A percentile compares a stretch with the other conserved stretches of the same genome.
phyloP scores from a whole-genome alignment of 2,329 filamentous ascomycete species.

The Pezicula radicicola region DNA sequence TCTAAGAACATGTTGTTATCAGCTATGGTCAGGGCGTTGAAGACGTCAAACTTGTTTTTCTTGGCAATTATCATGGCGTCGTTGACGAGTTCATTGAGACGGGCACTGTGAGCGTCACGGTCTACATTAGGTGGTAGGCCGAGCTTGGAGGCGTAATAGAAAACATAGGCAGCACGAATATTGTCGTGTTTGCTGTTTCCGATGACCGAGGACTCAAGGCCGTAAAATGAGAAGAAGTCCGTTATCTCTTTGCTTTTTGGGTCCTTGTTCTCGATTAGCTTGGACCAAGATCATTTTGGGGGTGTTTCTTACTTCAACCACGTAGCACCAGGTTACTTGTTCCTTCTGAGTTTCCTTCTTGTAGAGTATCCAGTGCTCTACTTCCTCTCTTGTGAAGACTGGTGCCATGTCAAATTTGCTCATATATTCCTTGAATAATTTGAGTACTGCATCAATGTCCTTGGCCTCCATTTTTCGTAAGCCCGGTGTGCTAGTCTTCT shows the following conservation, averaged over 20 bases:
- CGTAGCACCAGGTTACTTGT: constrained; percentile 90
- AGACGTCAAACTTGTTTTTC: constrained; percentile 83
- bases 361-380: constrained; percentile 83
- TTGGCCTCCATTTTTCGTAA: constrained; percentile 76
- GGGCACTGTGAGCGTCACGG: constrained; percentile 63
- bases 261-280: constrained; percentile 37
- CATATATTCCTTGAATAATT: constrained; percentile 74
- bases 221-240: constrained; percentile 97
- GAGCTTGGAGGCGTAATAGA: constrained; percentile 89
- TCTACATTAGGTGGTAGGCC: constrained; percentile 60
- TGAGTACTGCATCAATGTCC: constrained; percentile 73
- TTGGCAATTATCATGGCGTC: constrained; percentile 90
- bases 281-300: neutral
- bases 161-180: constrained; percentile 90
- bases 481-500: constrained; percentile 67
- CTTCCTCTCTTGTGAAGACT: constrained; percentile 74
- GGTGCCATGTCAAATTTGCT: constrained; percentile 81
- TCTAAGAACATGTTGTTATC: constrained; percentile 94
- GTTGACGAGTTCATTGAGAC: constrained; percentile 75
- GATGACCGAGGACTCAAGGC: constrained; percentile 89
- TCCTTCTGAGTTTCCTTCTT: constrained; percentile 64
- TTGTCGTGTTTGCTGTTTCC: constrained; percentile 72
- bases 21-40: constrained; percentile 90
- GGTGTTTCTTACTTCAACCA: constrained; percentile 64
- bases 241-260: constrained; percentile 74